Evolutionary conservation across 164 flowering plant species (phyloP).

Genomic region (Macadamia integrifolia): DNA sequence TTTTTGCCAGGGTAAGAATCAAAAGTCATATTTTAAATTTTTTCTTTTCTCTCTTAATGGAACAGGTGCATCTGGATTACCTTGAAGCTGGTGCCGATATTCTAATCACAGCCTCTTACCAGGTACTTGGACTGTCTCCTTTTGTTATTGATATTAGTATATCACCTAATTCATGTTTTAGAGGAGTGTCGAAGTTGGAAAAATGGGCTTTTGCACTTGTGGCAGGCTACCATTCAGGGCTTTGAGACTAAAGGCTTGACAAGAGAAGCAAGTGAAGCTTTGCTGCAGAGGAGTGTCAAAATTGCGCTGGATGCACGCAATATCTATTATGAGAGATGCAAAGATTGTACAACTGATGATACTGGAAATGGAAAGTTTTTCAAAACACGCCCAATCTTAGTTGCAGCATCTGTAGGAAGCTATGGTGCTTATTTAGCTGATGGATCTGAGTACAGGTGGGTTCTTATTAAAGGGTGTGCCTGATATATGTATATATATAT

Average conservation of each 20-base stretch:
- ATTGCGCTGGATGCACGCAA: conserved; percentile 56
- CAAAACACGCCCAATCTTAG: conserved; percentile 33
- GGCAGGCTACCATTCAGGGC: conserved; percentile 60
- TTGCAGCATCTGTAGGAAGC: conserved; percentile 69
- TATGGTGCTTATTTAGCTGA: conserved; percentile 69
- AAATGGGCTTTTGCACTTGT: background rate
- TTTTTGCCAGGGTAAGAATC: too few relatives aligned
- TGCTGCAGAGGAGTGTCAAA: conserved; percentile 48
- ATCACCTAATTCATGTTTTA: background rate
- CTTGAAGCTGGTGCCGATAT: conserved; percentile 74
- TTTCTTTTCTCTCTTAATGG: conserved; percentile 1
- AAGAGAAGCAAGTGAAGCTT: conserved; percentile 42
- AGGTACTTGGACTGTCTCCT: conserved; percentile 27
- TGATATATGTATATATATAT: background rate
- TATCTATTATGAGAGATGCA: conserved; percentile 26
- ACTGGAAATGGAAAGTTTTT: conserved; percentile 21
- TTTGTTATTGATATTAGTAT: background rate
- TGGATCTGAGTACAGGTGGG: conserved; percentile 64
- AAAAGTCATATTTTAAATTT: background rate
- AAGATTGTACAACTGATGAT: conserved; percentile 7
- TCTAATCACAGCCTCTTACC: conserved; percentile 68
- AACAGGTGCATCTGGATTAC: conserved; percentile 69
- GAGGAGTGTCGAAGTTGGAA: background rate
- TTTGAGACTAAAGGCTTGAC: conserved; percentile 50
- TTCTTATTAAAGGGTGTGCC: background rate